A percentile compares a stretch with the other conserved stretches of the same genome.
phyloP scores from a whole-genome alignment of 495 filamentous ascomycete species.

The Penicillium paxilli region DNA sequence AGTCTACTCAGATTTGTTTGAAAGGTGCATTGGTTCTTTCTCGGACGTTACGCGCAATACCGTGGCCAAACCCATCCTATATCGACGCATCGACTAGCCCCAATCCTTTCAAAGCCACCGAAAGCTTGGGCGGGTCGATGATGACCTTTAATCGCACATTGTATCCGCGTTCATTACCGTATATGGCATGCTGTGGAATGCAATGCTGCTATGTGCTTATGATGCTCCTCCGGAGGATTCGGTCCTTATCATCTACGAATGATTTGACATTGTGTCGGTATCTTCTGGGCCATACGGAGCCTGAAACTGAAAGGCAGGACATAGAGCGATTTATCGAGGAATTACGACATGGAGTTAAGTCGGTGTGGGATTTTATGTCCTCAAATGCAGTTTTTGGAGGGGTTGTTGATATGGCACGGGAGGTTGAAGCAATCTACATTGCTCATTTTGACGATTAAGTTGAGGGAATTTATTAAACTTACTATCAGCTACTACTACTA shows the following conservation, averaged over 20 bases:
- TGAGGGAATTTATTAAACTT: no score
- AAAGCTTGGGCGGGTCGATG: no score
- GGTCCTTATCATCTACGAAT: not conserved
- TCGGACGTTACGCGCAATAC: no score
- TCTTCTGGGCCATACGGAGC: not conserved
- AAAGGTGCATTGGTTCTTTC: no score
- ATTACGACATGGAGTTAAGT: not conserved
- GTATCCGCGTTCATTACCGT: not conserved
- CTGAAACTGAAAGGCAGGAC: not conserved
- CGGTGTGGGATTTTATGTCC: not conserved
- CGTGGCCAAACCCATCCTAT: no score
- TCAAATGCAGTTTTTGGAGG: not conserved
- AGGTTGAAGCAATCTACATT: not conserved
- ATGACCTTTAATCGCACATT: not conserved
- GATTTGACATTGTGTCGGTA: not conserved
- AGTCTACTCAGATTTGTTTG: constrained; percentile 48
- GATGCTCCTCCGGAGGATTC: not conserved
- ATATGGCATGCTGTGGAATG: not conserved
- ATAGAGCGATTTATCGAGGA: not conserved
- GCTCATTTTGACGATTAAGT: not conserved
- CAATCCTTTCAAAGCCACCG: no score
- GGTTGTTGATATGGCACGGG: not conserved
- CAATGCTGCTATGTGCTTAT: not conserved
- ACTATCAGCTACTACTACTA: not conserved
- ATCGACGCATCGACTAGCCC: no score